A percentile compares a stretch with the other conserved stretches of the same genome.
Evolutionary conservation across 2,329 filamentous ascomycete species (phyloP).

Genomic region (Aspergillus sp.): DNA sequence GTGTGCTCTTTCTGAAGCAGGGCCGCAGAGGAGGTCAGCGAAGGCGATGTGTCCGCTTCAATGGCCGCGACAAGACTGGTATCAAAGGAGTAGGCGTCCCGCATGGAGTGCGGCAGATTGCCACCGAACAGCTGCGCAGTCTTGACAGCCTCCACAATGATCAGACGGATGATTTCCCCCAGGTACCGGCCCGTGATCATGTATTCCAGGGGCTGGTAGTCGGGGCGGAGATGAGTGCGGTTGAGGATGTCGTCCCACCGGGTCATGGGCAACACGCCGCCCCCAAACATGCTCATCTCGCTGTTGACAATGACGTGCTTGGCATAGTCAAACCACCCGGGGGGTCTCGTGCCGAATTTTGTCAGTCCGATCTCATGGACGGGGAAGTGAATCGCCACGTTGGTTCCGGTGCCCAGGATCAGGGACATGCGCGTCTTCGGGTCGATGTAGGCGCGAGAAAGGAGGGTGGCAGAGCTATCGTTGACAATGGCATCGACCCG

Average conservation of each 20-base stretch:
- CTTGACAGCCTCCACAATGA: slow-evolving; percentile 59
- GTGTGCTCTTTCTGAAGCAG: slow-evolving; percentile 54
- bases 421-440: slow-evolving; percentile 61
- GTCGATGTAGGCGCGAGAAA: slow-evolving; percentile 62
- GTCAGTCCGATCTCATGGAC: slow-evolving; percentile 51
- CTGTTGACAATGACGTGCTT: slow-evolving; percentile 64
- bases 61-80: slow-evolving; percentile 59
- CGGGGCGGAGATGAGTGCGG: slow-evolving; percentile 54
- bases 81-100: slow-evolving; percentile 59
- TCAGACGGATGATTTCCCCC: slow-evolving; percentile 62
- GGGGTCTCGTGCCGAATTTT: slow-evolving; percentile 57
- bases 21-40: slow-evolving; percentile 38
- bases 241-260: slow-evolving; percentile 64
- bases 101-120: slow-evolving; percentile 54
- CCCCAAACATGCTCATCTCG: slow-evolving; percentile 66
- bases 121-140: slow-evolving; percentile 57
- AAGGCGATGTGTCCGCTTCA: slow-evolving; percentile 46
- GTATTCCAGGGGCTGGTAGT: slow-evolving; percentile 66
- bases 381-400: slow-evolving; percentile 63
- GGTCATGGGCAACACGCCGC: slow-evolving; percentile 56
- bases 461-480: slow-evolving; percentile 60
- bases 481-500: slow-evolving; percentile 63
- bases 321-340: slow-evolving; percentile 56
- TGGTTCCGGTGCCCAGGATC: slow-evolving; percentile 65
- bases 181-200: slow-evolving; percentile 64